Evolutionary conservation across 2,329 filamentous ascomycete genomes (phyloP), one percentile per base, ranked within the genome.

Genomic region (Botrytis fabae): DNA sequence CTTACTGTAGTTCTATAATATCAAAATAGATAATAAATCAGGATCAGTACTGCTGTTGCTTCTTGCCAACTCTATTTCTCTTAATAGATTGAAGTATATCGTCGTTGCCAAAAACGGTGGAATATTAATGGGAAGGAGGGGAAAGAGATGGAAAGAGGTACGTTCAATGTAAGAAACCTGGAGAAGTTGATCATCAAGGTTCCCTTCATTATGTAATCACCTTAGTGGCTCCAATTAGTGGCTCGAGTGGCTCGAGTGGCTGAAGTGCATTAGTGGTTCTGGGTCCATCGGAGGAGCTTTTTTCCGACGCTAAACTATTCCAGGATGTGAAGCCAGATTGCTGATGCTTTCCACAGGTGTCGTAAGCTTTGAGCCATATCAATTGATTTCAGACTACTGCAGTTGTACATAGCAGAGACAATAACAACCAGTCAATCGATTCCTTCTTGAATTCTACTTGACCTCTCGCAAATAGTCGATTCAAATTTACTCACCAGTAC

Each of bases 311-410:
- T 74, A 73, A 62, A 28, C 74, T 28, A 57, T 57, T 42, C n/a
- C 38, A 35, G 48, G 48, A 22, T 8, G 35, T 32, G 61, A 77
- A 74, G 76, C 75, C 76, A 77, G 75, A 76, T 76, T 68, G 69
- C 44, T 54, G n/a, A 28, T 54, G 51, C 51, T 54, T 54, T 54
- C 51, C n/a, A 54, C 51, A 3, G n/a, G 32, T 38, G 71, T 75
- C 75, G 71, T 73, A 74, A 73, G 70, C 68, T 73, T 70, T 42
- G 59, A 70, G 69, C 42, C 69, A 10, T 69, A 61, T 14, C 38
- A 46, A 46, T 38, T 54, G 22, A 35, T 18, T 2, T 57, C 51
- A 57, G 16, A 16, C 12, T 18, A 38, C 59, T n/a, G 59, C 32
- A 12, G 18, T 14, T n/a, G 18, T 46, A 38, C 48, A 68, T 42